A percentile compares a stretch with the other conserved stretches of the same genome.
phyloP scores from a whole-genome alignment of 768 basidiomycete genomes.

The Gautieria morchelliformis region DNA sequence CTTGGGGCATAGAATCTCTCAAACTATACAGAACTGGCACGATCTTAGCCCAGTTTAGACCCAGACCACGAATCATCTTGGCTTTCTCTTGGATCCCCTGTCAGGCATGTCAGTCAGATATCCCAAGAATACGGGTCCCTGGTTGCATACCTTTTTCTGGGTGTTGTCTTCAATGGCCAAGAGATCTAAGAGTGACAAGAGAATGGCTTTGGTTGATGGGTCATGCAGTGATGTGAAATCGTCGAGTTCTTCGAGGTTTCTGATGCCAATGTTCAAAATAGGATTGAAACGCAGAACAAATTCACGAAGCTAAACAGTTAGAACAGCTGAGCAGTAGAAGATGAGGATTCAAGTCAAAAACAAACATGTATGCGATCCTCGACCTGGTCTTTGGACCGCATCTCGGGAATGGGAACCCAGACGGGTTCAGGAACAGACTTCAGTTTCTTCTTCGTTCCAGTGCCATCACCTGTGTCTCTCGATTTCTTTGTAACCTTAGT shows the following conservation, averaged over 20 bases:
- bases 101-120: background rate
- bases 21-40: background rate
- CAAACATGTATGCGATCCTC: conserved; percentile 41
- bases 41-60: conserved; percentile 8
- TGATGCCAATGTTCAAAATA: conserved; percentile 38
- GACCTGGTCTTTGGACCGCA: conserved; percentile 35
- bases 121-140: background rate
- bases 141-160: conserved; percentile 25
- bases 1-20: background rate
- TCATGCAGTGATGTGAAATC: conserved; percentile 32
- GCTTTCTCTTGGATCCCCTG: conserved; percentile 1
- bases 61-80: conserved; percentile 1
- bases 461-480: conserved; percentile 14
- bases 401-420: conserved; percentile 44
- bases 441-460: conserved; percentile 17
- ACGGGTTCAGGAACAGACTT: conserved; percentile 35
- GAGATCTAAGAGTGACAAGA: conserved; percentile 52
- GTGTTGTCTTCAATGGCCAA: conserved; percentile 31
- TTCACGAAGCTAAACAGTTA: conserved; percentile 47
- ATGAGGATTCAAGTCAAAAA: background rate
- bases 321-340: background rate
- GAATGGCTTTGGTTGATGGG: conserved; percentile 48
- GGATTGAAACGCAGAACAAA: conserved; percentile 57
- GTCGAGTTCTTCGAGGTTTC: conserved; percentile 56
- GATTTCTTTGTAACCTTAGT: conserved; percentile 22